Conservation (phyloP, 2,329 filamentous ascomycete species). For the Clonostachys solani region DNA sequence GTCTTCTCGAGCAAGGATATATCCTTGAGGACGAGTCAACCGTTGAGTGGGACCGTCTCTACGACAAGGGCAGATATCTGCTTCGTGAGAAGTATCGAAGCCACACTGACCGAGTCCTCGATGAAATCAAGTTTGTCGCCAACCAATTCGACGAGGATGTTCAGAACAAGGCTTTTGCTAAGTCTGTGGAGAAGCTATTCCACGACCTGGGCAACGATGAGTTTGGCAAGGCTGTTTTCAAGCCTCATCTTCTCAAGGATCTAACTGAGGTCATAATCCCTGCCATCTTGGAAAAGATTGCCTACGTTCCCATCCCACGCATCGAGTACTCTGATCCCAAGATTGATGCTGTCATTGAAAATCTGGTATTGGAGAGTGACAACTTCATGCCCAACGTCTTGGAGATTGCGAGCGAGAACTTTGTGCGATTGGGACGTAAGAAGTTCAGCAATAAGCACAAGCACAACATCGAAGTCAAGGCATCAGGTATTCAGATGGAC, state of each 20-base stretch:
- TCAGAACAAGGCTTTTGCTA: conserved; percentile 77
- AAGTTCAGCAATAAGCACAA: conserved; percentile 74
- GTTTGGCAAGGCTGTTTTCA: conserved; percentile 82
- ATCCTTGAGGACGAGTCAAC: conserved; percentile 79
- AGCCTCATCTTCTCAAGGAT: conserved; percentile 89
- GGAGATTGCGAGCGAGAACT: conserved; percentile 88
- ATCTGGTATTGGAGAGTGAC: conserved; percentile 91
- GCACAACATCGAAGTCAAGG: conserved; percentile 78
- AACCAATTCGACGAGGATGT: conserved; percentile 87
- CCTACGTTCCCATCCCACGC: conserved; percentile 88
- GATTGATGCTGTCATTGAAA: conserved; percentile 88
- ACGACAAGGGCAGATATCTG: conserved; percentile 81
- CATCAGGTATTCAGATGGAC: conserved; percentile 90
- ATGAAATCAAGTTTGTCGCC: conserved; percentile 86
- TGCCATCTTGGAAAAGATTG: conserved; percentile 73
- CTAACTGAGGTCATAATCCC: conserved; percentile 84
- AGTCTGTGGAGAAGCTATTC: conserved; percentile 80
- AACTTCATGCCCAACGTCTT: conserved; percentile 93
- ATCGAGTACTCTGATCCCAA: conserved; percentile 86
- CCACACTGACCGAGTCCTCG: conserved; percentile 80
- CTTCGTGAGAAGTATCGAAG: conserved; percentile 82
- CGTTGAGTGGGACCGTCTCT: conserved; percentile 77
- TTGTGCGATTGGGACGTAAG: conserved; percentile 93
- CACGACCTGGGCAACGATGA: conserved; percentile 80
- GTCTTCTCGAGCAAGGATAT: conserved; percentile 85